Conservation (phyloP, 176 grass and related monocot genomes). For the Oryza meyeriana region DNA sequence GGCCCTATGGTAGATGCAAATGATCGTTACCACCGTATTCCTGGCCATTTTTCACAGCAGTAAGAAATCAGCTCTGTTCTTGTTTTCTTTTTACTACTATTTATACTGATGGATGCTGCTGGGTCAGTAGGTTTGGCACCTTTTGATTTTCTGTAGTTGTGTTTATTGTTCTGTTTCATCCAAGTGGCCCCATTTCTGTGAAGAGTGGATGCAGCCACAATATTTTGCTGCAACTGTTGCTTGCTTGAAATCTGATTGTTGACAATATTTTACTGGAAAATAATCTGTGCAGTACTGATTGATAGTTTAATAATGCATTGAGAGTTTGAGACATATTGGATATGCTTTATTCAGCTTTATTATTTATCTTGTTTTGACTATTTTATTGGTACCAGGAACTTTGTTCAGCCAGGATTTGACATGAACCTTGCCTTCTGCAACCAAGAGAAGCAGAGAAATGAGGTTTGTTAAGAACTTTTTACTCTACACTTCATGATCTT, state of each 20-base stretch:
- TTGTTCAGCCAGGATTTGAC: conserved; percentile 90
- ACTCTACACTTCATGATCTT: background rate
- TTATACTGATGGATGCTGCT: conserved; percentile 15
- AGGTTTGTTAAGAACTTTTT: conserved; percentile 46
- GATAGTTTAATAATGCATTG: conserved; percentile 7
- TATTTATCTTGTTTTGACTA: conserved; percentile 32
- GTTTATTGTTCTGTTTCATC: conserved; percentile 23
- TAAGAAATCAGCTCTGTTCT: conserved; percentile 44
- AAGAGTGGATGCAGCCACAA: background rate
- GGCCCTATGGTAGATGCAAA: conserved; percentile 47
- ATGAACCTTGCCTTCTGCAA: conserved; percentile 95
- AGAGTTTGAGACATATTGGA: background rate
- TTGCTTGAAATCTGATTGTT: background rate
- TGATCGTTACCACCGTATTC: conserved; percentile 62
- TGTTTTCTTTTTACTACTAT: background rate
- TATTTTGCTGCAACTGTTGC: conserved; percentile 8
- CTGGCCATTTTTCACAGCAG: conserved; percentile 77
- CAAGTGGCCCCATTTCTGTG: background rate
- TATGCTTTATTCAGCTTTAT: conserved; percentile 7
- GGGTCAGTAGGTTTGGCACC: background rate
- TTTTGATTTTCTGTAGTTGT: conserved; percentile 14
- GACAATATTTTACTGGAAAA: background rate
- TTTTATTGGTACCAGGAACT: conserved; percentile 59
- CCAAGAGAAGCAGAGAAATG: conserved; percentile 88
- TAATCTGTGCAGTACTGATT: conserved; percentile 10